Evolutionary conservation across 371 early-diverging fungal genomes (phyloP), one percentile per base, ranked within the genome.

Genomic region (Dipsacomyces acuminosporus): DNA sequence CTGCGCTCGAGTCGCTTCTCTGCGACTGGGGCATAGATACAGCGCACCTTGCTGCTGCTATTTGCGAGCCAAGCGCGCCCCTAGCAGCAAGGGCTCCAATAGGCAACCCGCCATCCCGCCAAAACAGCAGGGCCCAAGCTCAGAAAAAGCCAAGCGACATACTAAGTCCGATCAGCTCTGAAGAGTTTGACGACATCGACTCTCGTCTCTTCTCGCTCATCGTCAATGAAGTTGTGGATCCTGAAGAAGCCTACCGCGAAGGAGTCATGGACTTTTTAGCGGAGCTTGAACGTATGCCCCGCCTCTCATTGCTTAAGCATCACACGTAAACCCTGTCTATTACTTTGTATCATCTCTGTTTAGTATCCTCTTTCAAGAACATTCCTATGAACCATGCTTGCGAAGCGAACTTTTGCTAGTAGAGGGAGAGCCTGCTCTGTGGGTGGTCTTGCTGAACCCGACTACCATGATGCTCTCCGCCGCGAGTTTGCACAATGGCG

Each of bases 161-260:
- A 7, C 23, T 17, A 5, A 34, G 13, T 6, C 11, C 3, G 33
- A n/a, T 21, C 8, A 5, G 15, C 18, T 30, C 33, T 9, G 33
- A 45, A 26, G 33, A n/a, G 18, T 20, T 48, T n/a, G 49, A 42
- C 3, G 63, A 58, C 21, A 54, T 63, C 18, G 64, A 62, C 21
- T 63, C 67, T 8, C 50, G 44, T 4, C 45, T 67, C 15, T 67
- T 67, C 13, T 67, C 67, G 18, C 64, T 67, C n/a, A 53, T 67
- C 38, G 63, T 67, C 33, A 59, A 67, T 17, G 63, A 62, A 26
- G 54, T 67, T 3, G 67, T 67, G 19, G 67, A 67, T 14, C 67
- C 67, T 15, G 64, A 67, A 14, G 67, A 57, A 44, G 67, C 58
- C 2, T 67, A 67, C 26, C 54, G 67, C 58, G 58, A 67, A 20